Base-by-base conservation (phyloP, 495 filamentous ascomycete species). In the Penicillium taxi region DNA sequence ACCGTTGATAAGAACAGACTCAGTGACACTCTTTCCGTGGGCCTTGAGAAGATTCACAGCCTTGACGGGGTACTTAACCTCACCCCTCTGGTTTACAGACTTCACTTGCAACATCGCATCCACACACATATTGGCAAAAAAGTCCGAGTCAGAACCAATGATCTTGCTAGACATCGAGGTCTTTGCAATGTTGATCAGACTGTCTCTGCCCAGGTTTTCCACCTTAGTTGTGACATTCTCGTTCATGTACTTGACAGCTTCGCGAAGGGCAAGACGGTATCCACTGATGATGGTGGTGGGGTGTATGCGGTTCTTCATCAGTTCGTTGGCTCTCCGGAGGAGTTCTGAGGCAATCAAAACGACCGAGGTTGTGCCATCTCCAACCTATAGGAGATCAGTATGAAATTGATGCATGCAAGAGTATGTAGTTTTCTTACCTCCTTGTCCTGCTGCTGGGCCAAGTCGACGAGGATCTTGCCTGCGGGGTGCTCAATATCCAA, bases 151-250 rank as follows among this genome's bases (percentile, higher is more conserved):
- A 30, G 85, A 69, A 28, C 91, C 93, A 56, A 99, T 96, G 58
- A 99, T 86, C 67, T 99, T 99, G 70, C 83, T 90, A 26, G 88
- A 95, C 90, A 99, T 99, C 41, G 91, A 96, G 5, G 91, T 99
- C 68, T 88, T 96, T 25, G 91, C 91, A 58, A 99, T 94, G 67
- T 80, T 96, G 51, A 96, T 59, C 37, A 99, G 73, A 40, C 83
- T 86, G 45, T 96, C 91, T 28, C 82, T 77, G 31, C 87, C 88
- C 22, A 99, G 75, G 31, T 78, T 76, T 50, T 96, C 93, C 24
- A 96, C 89, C 65, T 90, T 94, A 42, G 82, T 84, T 66, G 84
- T 84, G 59, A 99, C 82, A 55, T 96, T 94, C 65, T 96, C 91
- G 62, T 82, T 86, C 88, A 99, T 94, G 68, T 95, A 99, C 63